Evolutionary conservation across 495 filamentous ascomycete species (phyloP), one percentile per base, ranked within the genome.

Genomic region (Penicillium silybi): DNA sequence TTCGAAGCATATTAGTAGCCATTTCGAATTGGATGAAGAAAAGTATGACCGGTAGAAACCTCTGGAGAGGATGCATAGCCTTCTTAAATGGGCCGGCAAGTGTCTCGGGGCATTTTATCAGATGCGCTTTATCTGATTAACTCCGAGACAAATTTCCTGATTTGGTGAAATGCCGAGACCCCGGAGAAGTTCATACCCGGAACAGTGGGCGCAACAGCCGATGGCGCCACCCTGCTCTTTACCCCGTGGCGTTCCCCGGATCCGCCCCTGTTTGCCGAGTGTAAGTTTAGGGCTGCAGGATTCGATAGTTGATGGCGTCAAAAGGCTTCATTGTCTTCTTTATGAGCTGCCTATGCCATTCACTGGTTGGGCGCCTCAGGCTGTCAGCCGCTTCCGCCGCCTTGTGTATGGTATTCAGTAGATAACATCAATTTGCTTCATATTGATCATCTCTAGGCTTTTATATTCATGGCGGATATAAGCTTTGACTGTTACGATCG

Each of bases 1-100:
- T 75, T 22, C 64, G 67, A 15, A 75, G 47, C 11, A 61, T 38
- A 25, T 20, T 53, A 7, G 40, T 46, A n/a, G 51, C 44, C 65
- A 66, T 68, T 50, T 48, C 54, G 44, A 50, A 44, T 3, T 17
- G 27, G 44, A 22, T 42, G 18, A 6, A 15, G 19, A 26, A 17
- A 39, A 15, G 26, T 5, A 32, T 25, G 26, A 37, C 11, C 19
- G 23, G 11, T 7, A 25, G 15, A 6, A 38, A 18, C 23, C 16
- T 13, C 27, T 5, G 16, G 2, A 16, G 42, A 42, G 32, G 20
- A 16, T 37, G 25, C 23, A 42, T 40, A 19, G 27, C 18, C n/a
- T 29, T 41, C 41, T 44, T 44, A 48, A 52, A 51, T 7, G n/a
- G 9, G 4, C 18, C 27, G 44, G 44, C 44, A 35, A 20, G 13